phyloP scores from a whole-genome alignment of 345 rosid genomes.

The Orychophragmus violaceus region DNA sequence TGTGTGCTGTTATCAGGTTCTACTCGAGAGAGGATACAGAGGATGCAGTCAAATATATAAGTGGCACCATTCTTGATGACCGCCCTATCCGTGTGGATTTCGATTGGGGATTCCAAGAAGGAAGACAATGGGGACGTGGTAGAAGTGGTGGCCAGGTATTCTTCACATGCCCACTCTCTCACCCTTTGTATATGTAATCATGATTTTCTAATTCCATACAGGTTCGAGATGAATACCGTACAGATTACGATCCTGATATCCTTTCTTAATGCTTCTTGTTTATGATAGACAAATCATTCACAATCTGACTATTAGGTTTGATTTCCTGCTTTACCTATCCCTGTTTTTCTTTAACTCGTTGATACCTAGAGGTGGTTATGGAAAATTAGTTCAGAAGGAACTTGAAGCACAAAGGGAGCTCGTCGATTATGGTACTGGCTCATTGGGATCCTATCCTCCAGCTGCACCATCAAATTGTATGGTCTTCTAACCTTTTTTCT shows the following conservation, averaged over 20 bases:
- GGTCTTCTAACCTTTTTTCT: slow-evolving; percentile 21
- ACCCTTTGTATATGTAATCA: not conserved
- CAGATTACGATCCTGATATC: slow-evolving; percentile 99
- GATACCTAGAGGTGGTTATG: slow-evolving; percentile 98
- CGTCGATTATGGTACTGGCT: slow-evolving; percentile 92
- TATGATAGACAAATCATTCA: not conserved
- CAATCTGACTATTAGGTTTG: not conserved
- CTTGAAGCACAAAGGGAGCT: slow-evolving; percentile 92
- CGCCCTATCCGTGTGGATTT: slow-evolving; percentile 76
- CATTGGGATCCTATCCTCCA: slow-evolving; percentile 65
- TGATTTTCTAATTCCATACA: slow-evolving; percentile 25
- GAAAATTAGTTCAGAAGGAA: slow-evolving; percentile 86
- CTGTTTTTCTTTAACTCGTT: slow-evolving; percentile 16
- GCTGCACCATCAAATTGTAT: slow-evolving; percentile 66
- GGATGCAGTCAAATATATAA: slow-evolving; percentile 88
- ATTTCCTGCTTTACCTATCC: not conserved
- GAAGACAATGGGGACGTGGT: slow-evolving; percentile 99
- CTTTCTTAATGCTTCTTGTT: slow-evolving; percentile 32
- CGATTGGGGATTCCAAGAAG: slow-evolving; percentile 98
- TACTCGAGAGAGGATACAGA: slow-evolving; percentile 97
- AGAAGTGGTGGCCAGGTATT: slow-evolving; percentile 95
- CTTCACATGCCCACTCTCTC: not conserved
- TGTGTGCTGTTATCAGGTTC: slow-evolving; percentile 38
- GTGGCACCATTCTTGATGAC: slow-evolving; percentile 97
- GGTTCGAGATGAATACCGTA: slow-evolving; percentile 99